A percentile compares a stretch with the other conserved stretches of the same genome.
These are phyloP conservation scores for Paramyrothecium roridum DNA, from an alignment of 2,329 filamentous ascomycete genomes.

Conservation along the genomic window DNA sequence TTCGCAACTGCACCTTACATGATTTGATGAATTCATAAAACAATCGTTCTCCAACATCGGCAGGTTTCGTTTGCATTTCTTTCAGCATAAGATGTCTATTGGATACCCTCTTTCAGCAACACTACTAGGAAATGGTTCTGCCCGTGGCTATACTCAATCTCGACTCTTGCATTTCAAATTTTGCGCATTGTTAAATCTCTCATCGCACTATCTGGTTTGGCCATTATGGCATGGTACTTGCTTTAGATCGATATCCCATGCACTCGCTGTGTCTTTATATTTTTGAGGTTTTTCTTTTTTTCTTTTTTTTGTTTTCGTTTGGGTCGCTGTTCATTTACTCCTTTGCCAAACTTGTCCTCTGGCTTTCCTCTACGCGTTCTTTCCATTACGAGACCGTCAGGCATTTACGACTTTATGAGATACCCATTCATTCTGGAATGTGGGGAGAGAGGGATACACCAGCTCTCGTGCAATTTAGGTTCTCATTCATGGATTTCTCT, in stretches of 20 bases:
- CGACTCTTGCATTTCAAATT: neutral
- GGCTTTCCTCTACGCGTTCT: neutral
- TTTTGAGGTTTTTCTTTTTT: neutral
- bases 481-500: too few relatives aligned
- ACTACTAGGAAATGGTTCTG: neutral
- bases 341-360: constrained; percentile 7
- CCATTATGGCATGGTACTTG: neutral
- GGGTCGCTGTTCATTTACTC: neutral
- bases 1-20: too few relatives aligned
- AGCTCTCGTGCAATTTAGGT: neutral
- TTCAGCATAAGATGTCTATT: neutral
- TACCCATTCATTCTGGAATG: constrained; percentile 19
- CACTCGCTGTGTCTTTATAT: neutral
- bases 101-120: neutral
- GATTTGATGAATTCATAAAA: constrained; percentile 3
- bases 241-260: neutral
- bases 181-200: neutral
- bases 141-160: neutral
- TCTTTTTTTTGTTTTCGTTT: neutral
- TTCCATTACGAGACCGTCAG: neutral
- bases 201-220: neutral
- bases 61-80: constrained; percentile 11
- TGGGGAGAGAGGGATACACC: neutral
- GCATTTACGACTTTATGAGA: constrained; percentile 17
- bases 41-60: constrained; percentile 19